phyloP scores from a whole-genome alignment of 768 basidiomycete species.

The Boletales sp. region DNA sequence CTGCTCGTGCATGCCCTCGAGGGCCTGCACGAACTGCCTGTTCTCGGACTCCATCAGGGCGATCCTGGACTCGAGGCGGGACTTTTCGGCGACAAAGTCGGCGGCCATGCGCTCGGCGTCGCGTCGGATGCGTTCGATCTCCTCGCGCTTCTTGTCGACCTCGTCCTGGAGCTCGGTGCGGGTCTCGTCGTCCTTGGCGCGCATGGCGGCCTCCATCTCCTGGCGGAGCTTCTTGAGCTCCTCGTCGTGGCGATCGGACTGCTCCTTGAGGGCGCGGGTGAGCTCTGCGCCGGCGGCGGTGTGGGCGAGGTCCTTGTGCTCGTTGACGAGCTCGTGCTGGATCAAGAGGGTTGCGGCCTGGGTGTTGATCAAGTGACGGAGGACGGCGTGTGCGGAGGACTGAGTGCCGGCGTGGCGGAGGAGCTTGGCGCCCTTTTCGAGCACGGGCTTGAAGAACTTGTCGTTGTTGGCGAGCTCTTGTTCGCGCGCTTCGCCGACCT shows the following conservation, averaged over 20 bases:
- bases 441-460: conserved; percentile 50
- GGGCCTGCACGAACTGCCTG: conserved; percentile 10
- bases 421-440: conserved; percentile 46
- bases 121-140: conserved; percentile 39
- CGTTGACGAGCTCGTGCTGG: conserved; percentile 53
- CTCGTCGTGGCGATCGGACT: conserved; percentile 42
- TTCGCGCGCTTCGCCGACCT: conserved; percentile 43
- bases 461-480: conserved; percentile 38
- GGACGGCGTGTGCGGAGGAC: conserved; percentile 39
- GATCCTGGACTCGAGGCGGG: conserved; percentile 28
- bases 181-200: conserved; percentile 45
- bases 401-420: conserved; percentile 40
- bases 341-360: conserved; percentile 46
- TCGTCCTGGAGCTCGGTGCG: conserved; percentile 43
- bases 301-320: conserved; percentile 44
- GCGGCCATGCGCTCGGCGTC: conserved; percentile 40
- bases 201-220: conserved; percentile 46
- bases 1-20: conserved; percentile 27
- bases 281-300: conserved; percentile 55
- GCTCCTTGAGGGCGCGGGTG: conserved; percentile 44
- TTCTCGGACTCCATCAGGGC: conserved; percentile 26
- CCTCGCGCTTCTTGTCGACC: conserved; percentile 39
- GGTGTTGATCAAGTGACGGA: conserved; percentile 40
- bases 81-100: conserved; percentile 37
- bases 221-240: conserved; percentile 45